Evolutionary conservation across 129 eudicot genomes (phyloP).

Genomic region (Calendula officinalis): DNA sequence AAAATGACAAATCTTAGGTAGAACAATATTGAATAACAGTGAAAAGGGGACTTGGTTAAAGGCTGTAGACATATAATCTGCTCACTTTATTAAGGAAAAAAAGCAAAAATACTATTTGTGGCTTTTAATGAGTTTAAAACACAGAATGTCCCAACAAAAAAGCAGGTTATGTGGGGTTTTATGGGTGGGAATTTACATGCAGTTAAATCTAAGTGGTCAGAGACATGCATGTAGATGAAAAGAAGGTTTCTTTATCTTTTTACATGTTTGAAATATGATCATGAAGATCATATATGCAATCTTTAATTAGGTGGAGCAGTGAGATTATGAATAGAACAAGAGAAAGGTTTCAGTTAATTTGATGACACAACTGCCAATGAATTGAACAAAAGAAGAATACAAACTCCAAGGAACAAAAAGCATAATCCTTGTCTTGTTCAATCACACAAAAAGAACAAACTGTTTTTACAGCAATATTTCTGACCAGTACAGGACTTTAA

Average conservation of each 20-base stretch:
- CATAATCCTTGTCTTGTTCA: conserved; percentile 79
- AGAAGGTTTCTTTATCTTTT: conserved; percentile 27
- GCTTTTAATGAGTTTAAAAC: conserved; percentile 10
- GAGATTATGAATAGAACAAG: conserved; percentile 21
- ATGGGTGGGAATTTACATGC: conserved; percentile 36
- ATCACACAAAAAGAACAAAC: conserved; percentile 54
- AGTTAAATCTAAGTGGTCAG: conserved; percentile 26
- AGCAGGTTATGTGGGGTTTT: conserved; percentile 28
- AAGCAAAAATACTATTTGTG: conserved; percentile 18
- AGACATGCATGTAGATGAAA: conserved; percentile 13
- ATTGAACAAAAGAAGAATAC: conserved; percentile 35
- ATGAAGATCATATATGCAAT: conserved; percentile 12
- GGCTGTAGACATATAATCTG: conserved; percentile 19
- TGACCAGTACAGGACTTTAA: conserved; percentile 33
- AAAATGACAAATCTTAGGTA: neutral
- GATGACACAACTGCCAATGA: conserved; percentile 50
- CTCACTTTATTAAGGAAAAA: conserved; percentile 21
- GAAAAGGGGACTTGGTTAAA: conserved; percentile 1
- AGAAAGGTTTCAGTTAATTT: conserved; percentile 33
- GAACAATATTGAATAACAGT: conserved; percentile 11
- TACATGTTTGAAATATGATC: conserved; percentile 1
- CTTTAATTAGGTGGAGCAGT: conserved; percentile 26
- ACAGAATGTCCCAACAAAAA: conserved; percentile 29
- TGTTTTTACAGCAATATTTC: conserved; percentile 37
- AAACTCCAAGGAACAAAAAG: conserved; percentile 87